These are phyloP conservation scores for Scedosporium dehoogii DNA, from an alignment of 2,329 filamentous ascomycete species.

Conservation along the genomic window DNA sequence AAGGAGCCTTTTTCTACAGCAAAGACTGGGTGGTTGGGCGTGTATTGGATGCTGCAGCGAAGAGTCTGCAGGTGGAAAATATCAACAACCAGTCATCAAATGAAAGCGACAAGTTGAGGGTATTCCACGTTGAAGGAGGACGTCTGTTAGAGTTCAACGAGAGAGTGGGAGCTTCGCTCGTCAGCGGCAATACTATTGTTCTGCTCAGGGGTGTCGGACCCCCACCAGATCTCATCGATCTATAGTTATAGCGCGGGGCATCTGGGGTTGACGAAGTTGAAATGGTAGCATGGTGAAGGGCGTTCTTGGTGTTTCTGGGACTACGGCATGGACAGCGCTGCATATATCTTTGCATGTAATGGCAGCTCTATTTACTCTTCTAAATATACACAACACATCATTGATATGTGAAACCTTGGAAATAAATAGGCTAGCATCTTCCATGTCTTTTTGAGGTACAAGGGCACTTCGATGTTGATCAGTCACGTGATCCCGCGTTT, in stretches of 20 bases:
- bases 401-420: neutral
- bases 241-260: conserved; percentile 16
- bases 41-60: conserved; percentile 68
- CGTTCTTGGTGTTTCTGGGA: neutral
- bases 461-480: neutral
- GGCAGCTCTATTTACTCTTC: neutral
- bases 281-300: neutral
- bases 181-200: conserved; percentile 83
- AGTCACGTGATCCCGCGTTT: conserved; percentile 5
- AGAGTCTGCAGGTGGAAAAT: conserved; percentile 68
- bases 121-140: conserved; percentile 91
- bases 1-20: conserved; percentile 70
- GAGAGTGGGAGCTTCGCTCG: conserved; percentile 64
- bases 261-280: neutral
- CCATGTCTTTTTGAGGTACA: neutral
- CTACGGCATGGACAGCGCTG: neutral
- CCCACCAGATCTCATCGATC: conserved; percentile 62
- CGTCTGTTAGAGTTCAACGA: conserved; percentile 79
- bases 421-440: neutral
- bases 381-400: neutral
- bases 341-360: neutral
- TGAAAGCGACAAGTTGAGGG: conserved; percentile 69
- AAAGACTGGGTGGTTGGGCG: conserved; percentile 85
- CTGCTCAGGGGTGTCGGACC: conserved; percentile 75
- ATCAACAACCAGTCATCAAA: conserved; percentile 68